Evolutionary conservation across 2,329 filamentous ascomycete genomes (phyloP).

Genomic region (Hysterium pulicare): DNA sequence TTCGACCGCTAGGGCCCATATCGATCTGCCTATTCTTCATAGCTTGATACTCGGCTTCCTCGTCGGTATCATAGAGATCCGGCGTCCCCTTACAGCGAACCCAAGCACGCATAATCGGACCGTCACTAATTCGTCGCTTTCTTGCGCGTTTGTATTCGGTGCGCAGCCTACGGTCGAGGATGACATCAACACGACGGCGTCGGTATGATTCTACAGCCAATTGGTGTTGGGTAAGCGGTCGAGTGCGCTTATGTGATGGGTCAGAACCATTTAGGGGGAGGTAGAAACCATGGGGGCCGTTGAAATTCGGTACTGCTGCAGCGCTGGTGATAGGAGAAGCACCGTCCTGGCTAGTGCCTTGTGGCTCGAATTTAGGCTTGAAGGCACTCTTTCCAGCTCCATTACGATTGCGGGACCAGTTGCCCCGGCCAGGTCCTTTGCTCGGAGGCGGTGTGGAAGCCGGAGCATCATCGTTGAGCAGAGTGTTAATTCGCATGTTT

Average conservation of each 20-base stretch:
- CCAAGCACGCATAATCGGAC: constrained; percentile 64
- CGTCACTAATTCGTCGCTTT: constrained; percentile 61
- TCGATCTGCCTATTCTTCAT: constrained; percentile 35
- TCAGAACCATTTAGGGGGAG: constrained; percentile 51
- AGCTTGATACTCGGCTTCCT: constrained; percentile 25
- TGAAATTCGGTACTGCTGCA: constrained; percentile 28
- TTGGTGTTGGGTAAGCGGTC: constrained; percentile 78
- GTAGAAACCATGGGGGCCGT: constrained; percentile 52
- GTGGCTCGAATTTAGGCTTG: constrained; percentile 32
- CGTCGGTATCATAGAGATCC: constrained; percentile 48
- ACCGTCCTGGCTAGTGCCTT: constrained; percentile 25
- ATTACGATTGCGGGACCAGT: constrained; percentile 44
- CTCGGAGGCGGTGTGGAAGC: constrained; percentile 27
- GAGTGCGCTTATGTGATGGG: constrained; percentile 53
- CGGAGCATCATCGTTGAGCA: constrained; percentile 45
- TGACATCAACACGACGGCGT: constrained; percentile 75
- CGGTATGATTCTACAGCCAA: constrained; percentile 76
- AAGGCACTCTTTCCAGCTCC: constrained; percentile 23
- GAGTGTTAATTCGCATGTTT: constrained; percentile 48
- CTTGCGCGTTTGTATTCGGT: constrained; percentile 62
- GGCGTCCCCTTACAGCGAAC: constrained; percentile 55
- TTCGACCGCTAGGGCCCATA: constrained; percentile 23
- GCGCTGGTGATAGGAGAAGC: constrained; percentile 30
- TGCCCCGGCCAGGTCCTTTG: constrained; percentile 49
- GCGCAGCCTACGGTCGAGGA: constrained; percentile 71